These are phyloP conservation scores for Trichosanthes cucumerina DNA, from an alignment of 306 rosid genomes.

Conservation along the genomic window DNA sequence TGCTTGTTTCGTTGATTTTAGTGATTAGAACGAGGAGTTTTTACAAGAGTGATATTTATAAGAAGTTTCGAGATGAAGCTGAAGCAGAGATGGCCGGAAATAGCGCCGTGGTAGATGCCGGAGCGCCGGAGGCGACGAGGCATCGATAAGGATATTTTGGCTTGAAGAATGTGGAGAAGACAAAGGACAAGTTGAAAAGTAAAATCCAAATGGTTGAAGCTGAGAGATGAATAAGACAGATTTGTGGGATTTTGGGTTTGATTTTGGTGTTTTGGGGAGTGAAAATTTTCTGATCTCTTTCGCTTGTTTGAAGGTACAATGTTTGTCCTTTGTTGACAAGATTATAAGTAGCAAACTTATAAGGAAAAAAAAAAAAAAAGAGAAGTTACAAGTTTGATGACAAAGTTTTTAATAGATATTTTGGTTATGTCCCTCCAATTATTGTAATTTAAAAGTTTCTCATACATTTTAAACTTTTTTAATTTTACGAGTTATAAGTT, in stretches of 20 bases:
- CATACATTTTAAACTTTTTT: too few relatives aligned
- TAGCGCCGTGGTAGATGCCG: neutral
- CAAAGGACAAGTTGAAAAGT: neutral
- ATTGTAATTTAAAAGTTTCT: too few relatives aligned
- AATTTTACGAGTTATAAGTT: too few relatives aligned
- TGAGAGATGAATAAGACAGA: neutral
- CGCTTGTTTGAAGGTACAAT: neutral
- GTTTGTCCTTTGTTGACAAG: neutral
- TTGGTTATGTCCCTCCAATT: too few relatives aligned
- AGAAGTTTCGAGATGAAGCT: constrained; percentile 32
- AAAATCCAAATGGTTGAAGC: neutral
- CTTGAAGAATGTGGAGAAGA: neutral
- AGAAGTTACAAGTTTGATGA: too few relatives aligned
- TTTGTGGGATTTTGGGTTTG: too few relatives aligned
- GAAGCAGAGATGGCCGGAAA: constrained; percentile 1
- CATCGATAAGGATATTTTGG: neutral
- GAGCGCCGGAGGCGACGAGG: neutral
- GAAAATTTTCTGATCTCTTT: neutral
- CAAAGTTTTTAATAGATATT: too few relatives aligned
- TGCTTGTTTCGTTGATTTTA: constrained; percentile 30
- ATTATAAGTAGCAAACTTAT: too few relatives aligned
- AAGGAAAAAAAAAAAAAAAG: too few relatives aligned
- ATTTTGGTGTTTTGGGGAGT: neutral
- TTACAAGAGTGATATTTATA: constrained; percentile 33
- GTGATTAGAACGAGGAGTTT: constrained; percentile 37